Base-by-base conservation (phyloP, 148 eudicot species). In the Camellia granthamiana region DNA sequence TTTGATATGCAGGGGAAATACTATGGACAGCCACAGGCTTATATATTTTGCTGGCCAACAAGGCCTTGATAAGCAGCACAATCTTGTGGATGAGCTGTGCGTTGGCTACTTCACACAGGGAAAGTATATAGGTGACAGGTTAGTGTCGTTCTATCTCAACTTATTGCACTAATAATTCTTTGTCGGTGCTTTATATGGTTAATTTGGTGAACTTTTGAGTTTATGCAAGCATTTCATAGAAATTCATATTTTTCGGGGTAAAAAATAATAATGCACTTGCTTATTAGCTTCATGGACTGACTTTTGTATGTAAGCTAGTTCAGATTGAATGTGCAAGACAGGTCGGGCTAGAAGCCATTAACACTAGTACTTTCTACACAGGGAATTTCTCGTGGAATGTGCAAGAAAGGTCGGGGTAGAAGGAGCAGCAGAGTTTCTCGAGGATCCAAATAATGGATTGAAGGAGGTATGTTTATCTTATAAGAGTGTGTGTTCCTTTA, bases 21-120 rank as follows among this genome's bases (percentile, higher is more conserved):
- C 92, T 68, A 49, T 91, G 91, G 99, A 96, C 63, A 96, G 99
- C 87, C 98, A 96, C 83, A 88, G 99, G 84, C 94, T 96, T 18
- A 86, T 91, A 85, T 85, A 87, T 80, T 90, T 92, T 81, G 98
- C 99, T 76, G 99, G 99, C 56, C 89, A 88, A 76, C 95, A 90
- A 75, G 92, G 91, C 69, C 81, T 68, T 77, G 89, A 89, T 77
- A 92, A 93, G 85, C 99, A 96, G 80, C 95, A 93, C 78, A 82
- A 86, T 54, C 90, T 96, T 14, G 88, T 88, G 66, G 99, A 96
- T 80, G 97, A 96, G 83, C 85, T 96, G 68, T 85, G 78, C 69
- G 59, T 88, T 78, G 99, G 99, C 80, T 93, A 93, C 86, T 96
- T 96, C 86, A 90, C 94, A 2, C 87, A 80, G 83, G 99, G 90